These are phyloP conservation scores for Tricladium varicosporioides DNA, from an alignment of 2,329 filamentous ascomycete genomes.

Conservation along the genomic window DNA sequence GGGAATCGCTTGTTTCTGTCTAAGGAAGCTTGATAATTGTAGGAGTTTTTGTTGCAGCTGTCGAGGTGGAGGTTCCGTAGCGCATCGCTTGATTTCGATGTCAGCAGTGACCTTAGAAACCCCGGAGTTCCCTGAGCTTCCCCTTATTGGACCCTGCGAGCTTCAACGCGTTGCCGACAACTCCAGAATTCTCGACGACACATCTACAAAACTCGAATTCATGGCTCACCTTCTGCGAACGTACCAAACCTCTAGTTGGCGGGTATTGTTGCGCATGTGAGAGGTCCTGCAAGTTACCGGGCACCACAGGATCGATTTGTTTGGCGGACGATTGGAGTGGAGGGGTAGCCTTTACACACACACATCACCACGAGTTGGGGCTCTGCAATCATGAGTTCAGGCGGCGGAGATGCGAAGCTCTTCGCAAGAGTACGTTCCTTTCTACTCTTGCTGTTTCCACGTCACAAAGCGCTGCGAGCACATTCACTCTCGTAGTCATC, in stretches of 20 bases:
- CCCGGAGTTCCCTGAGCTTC: slow-evolving; percentile 16
- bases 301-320: slow-evolving; percentile 22
- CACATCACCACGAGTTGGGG: slow-evolving; percentile 18
- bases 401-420: slow-evolving; percentile 96
- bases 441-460: slow-evolving; percentile 23
- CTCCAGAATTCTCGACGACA: slow-evolving; percentile 8
- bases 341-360: slow-evolving; percentile 25
- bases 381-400: slow-evolving; percentile 35
- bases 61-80: slow-evolving; percentile 6
- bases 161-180: slow-evolving; percentile 8
- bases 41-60: neutral
- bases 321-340: slow-evolving; percentile 28
- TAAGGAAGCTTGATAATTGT: neutral
- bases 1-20: too few relatives aligned
- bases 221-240: slow-evolving; percentile 25
- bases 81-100: slow-evolving; percentile 6
- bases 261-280: slow-evolving; percentile 29
- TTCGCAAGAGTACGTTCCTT: slow-evolving; percentile 82
- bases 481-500: neutral
- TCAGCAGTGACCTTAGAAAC: slow-evolving; percentile 9
- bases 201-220: slow-evolving; percentile 14
- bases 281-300: slow-evolving; percentile 22
- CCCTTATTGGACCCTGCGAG: slow-evolving; percentile 17
- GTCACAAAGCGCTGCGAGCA: neutral
- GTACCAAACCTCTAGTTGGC: slow-evolving; percentile 19